Conservation (phyloP, 495 filamentous ascomycete genomes). For the Tuber indicum region DNA sequence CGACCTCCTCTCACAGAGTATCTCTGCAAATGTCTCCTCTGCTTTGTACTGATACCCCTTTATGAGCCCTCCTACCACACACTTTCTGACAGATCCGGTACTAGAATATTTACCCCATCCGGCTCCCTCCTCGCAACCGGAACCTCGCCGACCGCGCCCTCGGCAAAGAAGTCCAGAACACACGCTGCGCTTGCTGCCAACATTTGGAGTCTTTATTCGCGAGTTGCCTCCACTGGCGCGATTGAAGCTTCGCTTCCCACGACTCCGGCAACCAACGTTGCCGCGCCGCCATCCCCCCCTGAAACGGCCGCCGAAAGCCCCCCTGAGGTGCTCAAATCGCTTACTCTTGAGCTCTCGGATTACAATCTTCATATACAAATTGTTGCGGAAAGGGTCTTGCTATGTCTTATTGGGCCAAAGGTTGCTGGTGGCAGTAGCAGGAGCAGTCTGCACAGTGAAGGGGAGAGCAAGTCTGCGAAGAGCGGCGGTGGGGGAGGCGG, state of each 20-base stretch:
- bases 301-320: not conserved
- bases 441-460: conserved; percentile 36
- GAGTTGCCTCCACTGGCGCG: conserved; percentile 28
- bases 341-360: conserved; percentile 42
- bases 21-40: conserved; percentile 38
- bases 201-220: conserved; percentile 40
- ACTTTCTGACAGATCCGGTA: not conserved
- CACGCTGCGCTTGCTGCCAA: conserved; percentile 41
- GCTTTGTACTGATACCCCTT: conserved; percentile 27
- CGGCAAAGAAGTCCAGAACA: conserved; percentile 41
- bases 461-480: not conserved
- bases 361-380: conserved; percentile 42
- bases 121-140: conserved; percentile 41
- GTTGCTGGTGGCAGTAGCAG: conserved; percentile 17
- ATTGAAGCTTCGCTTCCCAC: conserved; percentile 36
- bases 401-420: conserved; percentile 42
- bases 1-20: conserved; percentile 39
- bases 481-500: conserved; percentile 17
- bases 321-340: conserved; percentile 28
- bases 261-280: not conserved
- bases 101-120: conserved; percentile 39
- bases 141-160: conserved; percentile 39
- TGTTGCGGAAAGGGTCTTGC: conserved; percentile 37
- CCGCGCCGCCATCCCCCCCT: not conserved
- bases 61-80: not conserved